phyloP scores from a whole-genome alignment of 495 filamentous ascomycete genomes.

The Annulohypoxylon bovei region DNA sequence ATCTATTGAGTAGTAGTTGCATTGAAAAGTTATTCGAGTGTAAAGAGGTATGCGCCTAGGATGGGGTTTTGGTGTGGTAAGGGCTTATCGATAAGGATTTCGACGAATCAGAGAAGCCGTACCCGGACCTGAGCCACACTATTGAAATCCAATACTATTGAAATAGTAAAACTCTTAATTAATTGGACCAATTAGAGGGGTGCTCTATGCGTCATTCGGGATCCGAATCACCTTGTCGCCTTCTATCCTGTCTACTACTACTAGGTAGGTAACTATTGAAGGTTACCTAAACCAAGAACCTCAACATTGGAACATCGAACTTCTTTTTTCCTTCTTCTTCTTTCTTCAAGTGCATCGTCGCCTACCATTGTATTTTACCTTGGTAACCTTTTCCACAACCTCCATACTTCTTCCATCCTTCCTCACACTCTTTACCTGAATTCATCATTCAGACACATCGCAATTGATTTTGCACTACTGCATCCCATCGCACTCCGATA shows the following conservation, averaged over 20 bases:
- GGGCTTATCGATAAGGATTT: too few relatives aligned
- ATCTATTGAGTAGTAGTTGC: too few relatives aligned
- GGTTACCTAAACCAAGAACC: neutral
- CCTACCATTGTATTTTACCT: neutral
- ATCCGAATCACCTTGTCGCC: neutral
- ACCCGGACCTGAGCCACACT: too few relatives aligned
- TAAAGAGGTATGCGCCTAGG: too few relatives aligned
- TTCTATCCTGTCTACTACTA: neutral
- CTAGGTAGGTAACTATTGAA: too few relatives aligned
- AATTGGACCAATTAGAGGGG: neutral
- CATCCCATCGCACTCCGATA: neutral
- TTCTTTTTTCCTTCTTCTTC: neutral
- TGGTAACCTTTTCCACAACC: neutral
- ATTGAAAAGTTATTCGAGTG: too few relatives aligned
- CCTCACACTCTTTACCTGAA: neutral
- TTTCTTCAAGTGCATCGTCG: slow-evolving; percentile 3
- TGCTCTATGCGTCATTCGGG: slow-evolving; percentile 2
- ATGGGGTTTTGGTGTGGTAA: too few relatives aligned
- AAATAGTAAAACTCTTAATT: too few relatives aligned
- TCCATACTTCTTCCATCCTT: neutral
- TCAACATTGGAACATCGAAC: slow-evolving; percentile 3
- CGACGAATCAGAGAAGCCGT: too few relatives aligned
- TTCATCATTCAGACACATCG: neutral
- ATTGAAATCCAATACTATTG: too few relatives aligned
- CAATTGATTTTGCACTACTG: neutral